phyloP scores from a whole-genome alignment of 768 basidiomycete genomes.

The Jaapia argillacea region DNA sequence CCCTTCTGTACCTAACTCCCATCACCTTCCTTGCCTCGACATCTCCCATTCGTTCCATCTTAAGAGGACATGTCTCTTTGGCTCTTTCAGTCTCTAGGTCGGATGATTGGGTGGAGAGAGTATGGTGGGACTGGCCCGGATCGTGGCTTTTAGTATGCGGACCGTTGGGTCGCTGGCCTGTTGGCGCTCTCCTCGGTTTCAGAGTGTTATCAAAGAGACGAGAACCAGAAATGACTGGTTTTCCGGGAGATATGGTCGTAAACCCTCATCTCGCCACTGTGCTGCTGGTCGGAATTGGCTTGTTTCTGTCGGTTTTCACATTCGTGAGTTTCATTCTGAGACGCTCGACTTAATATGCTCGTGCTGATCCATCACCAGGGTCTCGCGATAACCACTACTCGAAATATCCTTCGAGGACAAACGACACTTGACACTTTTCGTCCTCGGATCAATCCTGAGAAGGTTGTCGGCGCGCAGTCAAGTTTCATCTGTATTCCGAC shows the following conservation, averaged over 20 bases:
- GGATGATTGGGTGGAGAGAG: neutral
- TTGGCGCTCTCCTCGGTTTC: slow-evolving; percentile 1
- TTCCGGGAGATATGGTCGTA: neutral
- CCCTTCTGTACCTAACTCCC: slow-evolving; percentile 16
- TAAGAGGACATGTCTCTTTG: neutral
- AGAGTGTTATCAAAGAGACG: neutral
- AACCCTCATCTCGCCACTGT: neutral
- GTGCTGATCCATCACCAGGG: neutral
- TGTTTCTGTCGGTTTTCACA: neutral
- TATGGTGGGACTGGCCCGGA: neutral
- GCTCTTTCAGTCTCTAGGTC: neutral
- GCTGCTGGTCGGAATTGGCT: neutral
- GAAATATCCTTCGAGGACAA: neutral
- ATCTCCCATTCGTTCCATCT: slow-evolving; percentile 4
- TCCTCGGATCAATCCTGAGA: too few species aligned
- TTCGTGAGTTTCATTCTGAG: neutral
- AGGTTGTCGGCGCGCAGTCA: neutral
- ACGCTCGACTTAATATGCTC: neutral
- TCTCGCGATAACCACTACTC: neutral
- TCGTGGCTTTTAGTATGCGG: slow-evolving; percentile 3
- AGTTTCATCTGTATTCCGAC: neutral
- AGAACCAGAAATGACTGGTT: too few species aligned
- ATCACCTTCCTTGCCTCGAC: slow-evolving; percentile 10
- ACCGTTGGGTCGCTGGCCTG: neutral
- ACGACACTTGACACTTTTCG: slow-evolving; percentile 1